phyloP scores from a whole-genome alignment of 2,329 filamentous ascomycete species.

The Acephala macrosclerotiorum region DNA sequence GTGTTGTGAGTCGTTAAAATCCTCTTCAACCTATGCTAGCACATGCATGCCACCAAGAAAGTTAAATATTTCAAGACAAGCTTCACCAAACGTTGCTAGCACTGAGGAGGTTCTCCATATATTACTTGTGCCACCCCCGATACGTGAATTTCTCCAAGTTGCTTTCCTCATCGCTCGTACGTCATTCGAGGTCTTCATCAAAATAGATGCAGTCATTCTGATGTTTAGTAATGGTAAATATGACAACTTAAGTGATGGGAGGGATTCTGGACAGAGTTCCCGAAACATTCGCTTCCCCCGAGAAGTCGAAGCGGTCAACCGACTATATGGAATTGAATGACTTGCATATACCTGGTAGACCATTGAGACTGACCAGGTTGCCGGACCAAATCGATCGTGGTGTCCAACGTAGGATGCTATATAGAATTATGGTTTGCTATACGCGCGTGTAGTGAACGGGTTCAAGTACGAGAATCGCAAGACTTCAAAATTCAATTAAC shows the following conservation, averaged over 20 bases:
- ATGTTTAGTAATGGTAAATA: not conserved
- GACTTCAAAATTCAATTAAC: not conserved
- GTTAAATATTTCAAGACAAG: not conserved
- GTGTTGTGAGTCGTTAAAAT: not conserved
- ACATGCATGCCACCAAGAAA: not conserved
- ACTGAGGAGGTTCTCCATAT: not conserved
- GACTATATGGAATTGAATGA: not conserved
- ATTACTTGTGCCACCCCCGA: not conserved
- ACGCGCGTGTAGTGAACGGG: not conserved
- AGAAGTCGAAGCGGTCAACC: conserved; percentile 1
- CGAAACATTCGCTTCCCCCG: not conserved
- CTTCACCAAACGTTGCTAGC: not conserved
- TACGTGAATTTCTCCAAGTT: not conserved
- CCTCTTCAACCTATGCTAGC: not conserved
- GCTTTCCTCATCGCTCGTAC: not conserved
- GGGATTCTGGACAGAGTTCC: not conserved
- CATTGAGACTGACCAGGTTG: not conserved
- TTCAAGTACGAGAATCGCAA: not conserved
- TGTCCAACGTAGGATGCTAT: not conserved
- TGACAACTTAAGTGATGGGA: not conserved
- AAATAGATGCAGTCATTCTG: not conserved
- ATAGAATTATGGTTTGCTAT: not conserved
- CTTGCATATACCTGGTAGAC: not conserved
- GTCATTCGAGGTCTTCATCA: not conserved
- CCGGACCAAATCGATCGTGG: not conserved